Base-by-base conservation (phyloP, 139 green algal genomes). In the Tetradesmus obliquus region DNA sequence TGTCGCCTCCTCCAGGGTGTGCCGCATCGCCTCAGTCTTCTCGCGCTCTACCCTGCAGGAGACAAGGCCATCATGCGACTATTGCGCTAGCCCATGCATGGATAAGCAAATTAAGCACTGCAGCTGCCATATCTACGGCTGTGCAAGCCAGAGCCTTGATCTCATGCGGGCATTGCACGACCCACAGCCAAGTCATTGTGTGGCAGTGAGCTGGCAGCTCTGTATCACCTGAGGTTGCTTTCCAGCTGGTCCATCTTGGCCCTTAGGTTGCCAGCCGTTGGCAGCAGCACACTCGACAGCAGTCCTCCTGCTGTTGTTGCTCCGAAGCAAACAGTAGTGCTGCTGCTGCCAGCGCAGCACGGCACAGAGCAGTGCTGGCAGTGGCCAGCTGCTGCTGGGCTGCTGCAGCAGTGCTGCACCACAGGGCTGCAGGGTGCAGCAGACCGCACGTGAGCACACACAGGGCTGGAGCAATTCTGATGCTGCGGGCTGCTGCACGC, bases 21-120 rank as follows among this genome's bases (percentile, higher is more conserved):
- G 76, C 19, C 86, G 86, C 86, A 90, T 90, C 15, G 69, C 86
- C 22, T 90, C 69, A 15, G 86, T 90, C 9, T 79, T 20, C 45
- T 90, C 86, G 22, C 71, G 86, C 71, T 90, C 86, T 20, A 54
- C 51, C 20, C 86, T 89, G 85, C 15, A 66, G 32, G 32, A 45
- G 32, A 0, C 32, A 45, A 45, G 32, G 32, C 32, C 32, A 45
- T 45, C 32, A 45, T 45, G 32, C 32, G 32, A 45, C 32, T 45
- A 45, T 45, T 45, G 32, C 32, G 32, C 32, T 45, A 45, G 32
- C 32, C 32, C 32, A 45, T 45, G 32, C 20, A 79, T 2, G 17
- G 6, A 79, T 45, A 9, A 79, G 71, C 71, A 79, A 24, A 24
- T 22, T 24, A 72, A 13, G 12, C 10, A 13, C 62, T 20, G 62